These are phyloP conservation scores for Hanseniaspora pseudoguilliermondii DNA, from an alignment of 805 yeast genomes.

Conservation along the genomic window DNA sequence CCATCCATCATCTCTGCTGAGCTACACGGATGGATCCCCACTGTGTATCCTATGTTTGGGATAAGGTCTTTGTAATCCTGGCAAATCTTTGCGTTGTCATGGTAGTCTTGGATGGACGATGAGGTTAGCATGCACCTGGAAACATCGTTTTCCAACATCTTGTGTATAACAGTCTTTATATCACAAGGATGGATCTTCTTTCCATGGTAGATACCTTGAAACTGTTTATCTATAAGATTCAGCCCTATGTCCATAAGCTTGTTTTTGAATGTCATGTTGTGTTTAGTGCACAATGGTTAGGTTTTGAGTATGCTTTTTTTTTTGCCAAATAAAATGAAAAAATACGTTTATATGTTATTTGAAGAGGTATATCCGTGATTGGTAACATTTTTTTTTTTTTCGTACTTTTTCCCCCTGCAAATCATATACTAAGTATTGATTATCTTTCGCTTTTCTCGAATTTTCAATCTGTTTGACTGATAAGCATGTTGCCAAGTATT, in stretches of 20 bases:
- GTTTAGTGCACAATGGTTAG: neutral
- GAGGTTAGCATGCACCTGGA: constrained; percentile 70
- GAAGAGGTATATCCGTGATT: neutral
- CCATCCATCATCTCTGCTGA: constrained; percentile 41
- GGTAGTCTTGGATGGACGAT: constrained; percentile 56
- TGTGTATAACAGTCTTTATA: constrained; percentile 43
- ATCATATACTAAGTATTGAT: too few relatives aligned
- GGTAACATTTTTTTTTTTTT: too few relatives aligned
- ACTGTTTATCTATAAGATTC: constrained; percentile 83
- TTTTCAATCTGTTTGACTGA: too few relatives aligned
- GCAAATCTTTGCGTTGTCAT: constrained; percentile 47
- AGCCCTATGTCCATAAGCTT: constrained; percentile 42
- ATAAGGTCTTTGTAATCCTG: constrained; percentile 22
- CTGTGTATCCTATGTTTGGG: constrained; percentile 46
- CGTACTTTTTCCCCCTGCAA: too few relatives aligned
- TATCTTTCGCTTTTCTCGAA: too few relatives aligned
- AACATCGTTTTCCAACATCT: constrained; percentile 59
- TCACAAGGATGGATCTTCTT: constrained; percentile 57
- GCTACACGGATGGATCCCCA: constrained; percentile 92
- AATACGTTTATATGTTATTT: too few relatives aligned
- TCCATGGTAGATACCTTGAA: constrained; percentile 65
- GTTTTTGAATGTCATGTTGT: neutral
- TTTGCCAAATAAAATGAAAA: neutral
- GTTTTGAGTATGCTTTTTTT: neutral
- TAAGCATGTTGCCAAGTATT: too few relatives aligned